Percentiles rank a stretch among this genome's conserved stretches.
Evolutionary conservation across 2,329 filamentous ascomycete genomes (phyloP).

Genomic region (Dendryphion nanum): DNA sequence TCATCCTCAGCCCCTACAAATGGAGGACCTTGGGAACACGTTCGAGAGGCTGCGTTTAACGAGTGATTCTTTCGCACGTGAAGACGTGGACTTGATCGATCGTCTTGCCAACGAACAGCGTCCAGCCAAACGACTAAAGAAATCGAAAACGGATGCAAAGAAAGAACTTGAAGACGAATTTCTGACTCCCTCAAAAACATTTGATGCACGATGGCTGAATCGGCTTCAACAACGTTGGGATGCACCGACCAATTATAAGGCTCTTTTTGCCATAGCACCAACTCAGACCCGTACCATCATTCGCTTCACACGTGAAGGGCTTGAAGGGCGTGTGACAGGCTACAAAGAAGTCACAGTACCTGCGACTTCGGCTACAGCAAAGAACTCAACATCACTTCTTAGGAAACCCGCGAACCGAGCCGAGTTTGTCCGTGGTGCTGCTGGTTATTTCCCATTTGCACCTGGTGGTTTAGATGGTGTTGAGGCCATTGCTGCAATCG

Average conservation of each 20-base stretch:
- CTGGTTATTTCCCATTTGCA: constrained; percentile 91
- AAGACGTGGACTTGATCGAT: constrained; percentile 51
- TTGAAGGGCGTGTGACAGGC: constrained; percentile 88
- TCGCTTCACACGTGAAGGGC: constrained; percentile 83
- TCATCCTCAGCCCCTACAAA: constrained; percentile 8
- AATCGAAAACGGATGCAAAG: constrained; percentile 63
- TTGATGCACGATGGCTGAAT: constrained; percentile 85
- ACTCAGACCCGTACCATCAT: constrained; percentile 95
- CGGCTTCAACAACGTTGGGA: constrained; percentile 89
- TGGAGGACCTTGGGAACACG: constrained; percentile 47
- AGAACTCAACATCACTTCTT: constrained; percentile 87
- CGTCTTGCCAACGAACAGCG: constrained; percentile 56
- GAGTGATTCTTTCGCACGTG: constrained; percentile 17
- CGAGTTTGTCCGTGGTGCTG: constrained; percentile 89
- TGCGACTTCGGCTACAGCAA: constrained; percentile 83
- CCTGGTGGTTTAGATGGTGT: constrained; percentile 86
- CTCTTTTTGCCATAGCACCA: constrained; percentile 81
- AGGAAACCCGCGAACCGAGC: constrained; percentile 82
- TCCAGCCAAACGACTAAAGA: constrained; percentile 53
- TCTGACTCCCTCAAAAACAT: constrained; percentile 73
- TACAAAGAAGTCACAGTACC: constrained; percentile 94
- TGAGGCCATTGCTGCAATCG: constrained; percentile 78
- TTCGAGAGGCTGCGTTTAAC: constrained; percentile 53
- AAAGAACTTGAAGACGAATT: constrained; percentile 72
- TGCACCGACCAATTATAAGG: constrained; percentile 72